phyloP scores from a whole-genome alignment of 192 early-diverging fungal species.

The Pilobolus umbonatus region DNA sequence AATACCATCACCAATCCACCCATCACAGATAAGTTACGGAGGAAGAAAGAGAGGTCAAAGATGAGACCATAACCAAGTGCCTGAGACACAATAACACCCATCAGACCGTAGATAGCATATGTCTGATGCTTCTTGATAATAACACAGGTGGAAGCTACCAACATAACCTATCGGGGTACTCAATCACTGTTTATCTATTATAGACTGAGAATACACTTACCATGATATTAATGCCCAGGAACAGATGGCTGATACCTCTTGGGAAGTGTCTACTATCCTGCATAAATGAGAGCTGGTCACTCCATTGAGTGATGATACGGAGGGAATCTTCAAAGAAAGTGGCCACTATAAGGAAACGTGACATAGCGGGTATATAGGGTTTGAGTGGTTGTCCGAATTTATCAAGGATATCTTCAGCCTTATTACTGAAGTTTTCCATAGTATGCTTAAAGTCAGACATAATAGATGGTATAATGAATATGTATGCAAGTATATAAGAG shows the following conservation, averaged over 20 bases:
- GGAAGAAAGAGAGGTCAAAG: slow-evolving; percentile 84
- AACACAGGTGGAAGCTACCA: slow-evolving; percentile 77
- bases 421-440: slow-evolving; percentile 44
- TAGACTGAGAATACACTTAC: slow-evolving; percentile 33
- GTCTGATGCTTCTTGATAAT: slow-evolving; percentile 80
- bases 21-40: slow-evolving; percentile 89
- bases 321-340: slow-evolving; percentile 95
- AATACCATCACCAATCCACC: slow-evolving; percentile 95
- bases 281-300: slow-evolving; percentile 84
- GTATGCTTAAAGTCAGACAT: slow-evolving; percentile 31
- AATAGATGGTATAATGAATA: no score
- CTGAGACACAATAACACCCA: slow-evolving; percentile 78
- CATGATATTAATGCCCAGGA: slow-evolving; percentile 77
- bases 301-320: slow-evolving; percentile 85
- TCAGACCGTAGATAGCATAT: slow-evolving; percentile 77
- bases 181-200: not conserved
- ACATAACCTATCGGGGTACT: slow-evolving; percentile 55
- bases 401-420: slow-evolving; percentile 77
- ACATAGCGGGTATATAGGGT: slow-evolving; percentile 85
- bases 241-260: slow-evolving; percentile 77
- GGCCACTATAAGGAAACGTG: slow-evolving; percentile 90
- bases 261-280: slow-evolving; percentile 77
- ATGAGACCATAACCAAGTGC: slow-evolving; percentile 93
- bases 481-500: not conserved
- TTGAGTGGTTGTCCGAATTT: slow-evolving; percentile 75